Percentiles rank a stretch among this genome's conserved stretches.
These are phyloP conservation scores for Triticum urartu DNA, from an alignment of 176 grass and related monocot species.

Conservation along the genomic window DNA sequence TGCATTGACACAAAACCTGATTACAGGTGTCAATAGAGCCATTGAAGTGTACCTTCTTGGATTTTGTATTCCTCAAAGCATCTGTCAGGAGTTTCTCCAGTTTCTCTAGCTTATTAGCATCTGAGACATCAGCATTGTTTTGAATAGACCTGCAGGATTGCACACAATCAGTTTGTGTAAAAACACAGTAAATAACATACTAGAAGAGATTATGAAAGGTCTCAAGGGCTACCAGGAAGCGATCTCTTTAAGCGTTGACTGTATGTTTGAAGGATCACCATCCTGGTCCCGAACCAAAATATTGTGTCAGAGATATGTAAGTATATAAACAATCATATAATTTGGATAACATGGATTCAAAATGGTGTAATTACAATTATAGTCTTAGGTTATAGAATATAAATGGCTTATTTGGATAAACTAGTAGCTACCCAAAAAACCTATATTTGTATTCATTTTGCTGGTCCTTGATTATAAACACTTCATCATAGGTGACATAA, in stretches of 20 bases:
- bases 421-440: not conserved
- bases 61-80: constrained; percentile 40
- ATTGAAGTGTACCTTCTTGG: constrained; percentile 40
- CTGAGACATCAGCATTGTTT: constrained; percentile 34
- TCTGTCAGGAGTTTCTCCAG: constrained; percentile 50
- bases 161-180: not conserved
- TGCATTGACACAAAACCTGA: not conserved
- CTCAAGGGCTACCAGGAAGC: constrained; percentile 33
- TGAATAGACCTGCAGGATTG: constrained; percentile 42
- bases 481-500: not conserved
- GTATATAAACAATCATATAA: not conserved
- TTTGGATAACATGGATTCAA: not conserved
- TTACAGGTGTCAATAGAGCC: not conserved
- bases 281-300: constrained; percentile 7
- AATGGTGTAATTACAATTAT: not conserved
- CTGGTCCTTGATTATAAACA: not conserved
- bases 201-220: not conserved
- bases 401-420: not conserved
- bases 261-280: constrained; percentile 27
- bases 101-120: constrained; percentile 40
- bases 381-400: not conserved
- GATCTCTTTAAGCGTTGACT: constrained; percentile 37
- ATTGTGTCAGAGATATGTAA: constrained; percentile 9
- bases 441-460: not conserved
- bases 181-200: not conserved